Conservation (phyloP, 257 asterid species). For the Ophiorrhiza pumila region DNA sequence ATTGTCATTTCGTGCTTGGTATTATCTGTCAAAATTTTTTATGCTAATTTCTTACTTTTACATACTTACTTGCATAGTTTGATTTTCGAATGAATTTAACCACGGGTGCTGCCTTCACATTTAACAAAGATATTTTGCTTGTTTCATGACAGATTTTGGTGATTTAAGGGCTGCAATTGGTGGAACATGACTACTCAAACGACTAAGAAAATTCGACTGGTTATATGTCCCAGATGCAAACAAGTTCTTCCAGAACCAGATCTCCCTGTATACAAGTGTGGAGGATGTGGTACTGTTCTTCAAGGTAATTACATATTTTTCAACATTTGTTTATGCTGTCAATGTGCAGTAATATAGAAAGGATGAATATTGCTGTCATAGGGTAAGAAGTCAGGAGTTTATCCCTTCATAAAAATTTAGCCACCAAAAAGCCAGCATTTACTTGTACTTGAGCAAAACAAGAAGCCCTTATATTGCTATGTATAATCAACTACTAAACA, state of each 20-base stretch:
- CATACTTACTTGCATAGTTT: background rate
- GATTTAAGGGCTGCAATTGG: conserved; percentile 16
- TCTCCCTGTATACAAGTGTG: conserved; percentile 63
- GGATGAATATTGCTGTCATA: background rate
- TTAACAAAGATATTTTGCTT: conserved; percentile 7
- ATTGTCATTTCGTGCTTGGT: background rate
- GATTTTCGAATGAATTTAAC: background rate
- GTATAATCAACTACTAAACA: background rate
- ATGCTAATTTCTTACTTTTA: background rate
- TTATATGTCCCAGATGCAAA: conserved; percentile 72
- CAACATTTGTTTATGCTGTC: background rate
- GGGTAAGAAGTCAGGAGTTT: background rate
- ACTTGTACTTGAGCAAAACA: background rate
- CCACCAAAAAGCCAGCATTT: background rate
- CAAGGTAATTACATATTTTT: conserved; percentile 41
- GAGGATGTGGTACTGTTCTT: conserved; percentile 76
- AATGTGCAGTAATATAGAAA: background rate
- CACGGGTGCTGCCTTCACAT: background rate
- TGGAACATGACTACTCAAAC: conserved; percentile 45
- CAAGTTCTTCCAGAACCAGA: conserved; percentile 63
- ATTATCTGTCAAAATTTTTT: background rate
- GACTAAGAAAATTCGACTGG: conserved; percentile 52
- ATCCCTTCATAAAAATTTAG: background rate
- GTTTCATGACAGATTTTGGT: conserved; percentile 30
- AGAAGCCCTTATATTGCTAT: background rate